Base-by-base conservation (phyloP, 352 stramenopile species). In the Pythium dissotocum region DNA sequence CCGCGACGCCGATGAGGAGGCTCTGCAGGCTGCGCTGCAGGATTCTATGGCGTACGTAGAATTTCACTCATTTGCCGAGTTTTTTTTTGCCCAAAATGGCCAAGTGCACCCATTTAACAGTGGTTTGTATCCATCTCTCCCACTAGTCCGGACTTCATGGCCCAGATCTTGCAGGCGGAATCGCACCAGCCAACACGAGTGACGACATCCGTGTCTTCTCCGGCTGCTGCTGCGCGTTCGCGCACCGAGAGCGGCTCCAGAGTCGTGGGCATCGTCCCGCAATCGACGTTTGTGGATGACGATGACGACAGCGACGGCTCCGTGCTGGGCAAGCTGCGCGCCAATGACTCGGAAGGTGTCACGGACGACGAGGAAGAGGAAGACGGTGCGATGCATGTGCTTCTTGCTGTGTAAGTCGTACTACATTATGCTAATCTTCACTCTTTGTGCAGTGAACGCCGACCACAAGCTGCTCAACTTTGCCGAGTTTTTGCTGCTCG, bases 81-180 rank as follows among this genome's bases (percentile, higher is more conserved):
- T 18, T 54, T 26, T 26, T 24, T 40, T 4, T 9, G 35, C 12
- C 38, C 0, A 54, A 53, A 54, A 62, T 54, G 40, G 10, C 42
- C 32, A 2, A 56, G n/a, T 55, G 13, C 1, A 51, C 18, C 14
- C 42, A 51, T 18, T 13, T 14, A 14, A 26, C 13, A 2, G 32
- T 63, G 1, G 13, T 35, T 59, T 40, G 42, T 18, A 30, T 51
- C 18, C 48, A 9, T 51, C 36, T 33, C 6, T 42, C 2, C 35
- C 52, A 2, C 13, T 65, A 91, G 82, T 73, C 79, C 75, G 1
- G 85, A 93, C 63, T 93, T 81, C 68, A 67, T 93, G 61, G 81
- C 75, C 0, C 77, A 90, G 68, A 93, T 93, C 53, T 61, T 93
- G n/a, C 67, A 82, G n/a, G 83, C 81, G 0, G 85, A 93, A 63